Evolutionary conservation across 768 basidiomycete genomes (phyloP).

Genomic region (Tylopilus rubrobrunneus): DNA sequence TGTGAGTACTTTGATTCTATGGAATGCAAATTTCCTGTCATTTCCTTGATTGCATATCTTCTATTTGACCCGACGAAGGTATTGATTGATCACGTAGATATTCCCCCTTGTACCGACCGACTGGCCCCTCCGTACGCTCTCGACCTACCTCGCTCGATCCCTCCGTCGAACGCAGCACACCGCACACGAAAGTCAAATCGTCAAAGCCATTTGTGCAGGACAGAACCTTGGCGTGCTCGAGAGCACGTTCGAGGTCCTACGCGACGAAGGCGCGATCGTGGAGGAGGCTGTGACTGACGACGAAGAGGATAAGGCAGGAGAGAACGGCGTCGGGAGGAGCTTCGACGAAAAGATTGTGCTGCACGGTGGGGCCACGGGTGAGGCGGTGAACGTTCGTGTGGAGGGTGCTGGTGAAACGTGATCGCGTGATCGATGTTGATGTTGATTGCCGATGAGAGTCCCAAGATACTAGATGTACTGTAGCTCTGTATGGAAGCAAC

Average conservation of each 20-base stretch:
- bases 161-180: constrained; percentile 72
- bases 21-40: not conserved
- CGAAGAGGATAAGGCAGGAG: too few relatives aligned
- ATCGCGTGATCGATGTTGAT: not conserved
- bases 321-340: too few relatives aligned
- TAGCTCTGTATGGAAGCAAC: too few relatives aligned
- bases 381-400: too few relatives aligned
- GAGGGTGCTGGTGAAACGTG: not conserved
- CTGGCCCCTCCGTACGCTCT: constrained; percentile 72
- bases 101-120: constrained; percentile 63
- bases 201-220: constrained; percentile 73
- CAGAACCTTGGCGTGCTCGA: constrained; percentile 78
- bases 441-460: not conserved
- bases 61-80: not conserved
- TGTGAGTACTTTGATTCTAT: constrained; percentile 41
- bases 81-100: constrained; percentile 38
- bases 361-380: too few relatives aligned
- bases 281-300: too few relatives aligned
- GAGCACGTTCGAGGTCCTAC: not conserved
- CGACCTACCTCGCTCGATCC: constrained; percentile 76
- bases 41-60: not conserved
- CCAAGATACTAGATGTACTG: not conserved
- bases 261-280: too few relatives aligned
- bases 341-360: too few relatives aligned
- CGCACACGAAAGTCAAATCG: constrained; percentile 64